phyloP scores from a whole-genome alignment of 129 eudicot species.

The Helianthus tuberosus region DNA sequence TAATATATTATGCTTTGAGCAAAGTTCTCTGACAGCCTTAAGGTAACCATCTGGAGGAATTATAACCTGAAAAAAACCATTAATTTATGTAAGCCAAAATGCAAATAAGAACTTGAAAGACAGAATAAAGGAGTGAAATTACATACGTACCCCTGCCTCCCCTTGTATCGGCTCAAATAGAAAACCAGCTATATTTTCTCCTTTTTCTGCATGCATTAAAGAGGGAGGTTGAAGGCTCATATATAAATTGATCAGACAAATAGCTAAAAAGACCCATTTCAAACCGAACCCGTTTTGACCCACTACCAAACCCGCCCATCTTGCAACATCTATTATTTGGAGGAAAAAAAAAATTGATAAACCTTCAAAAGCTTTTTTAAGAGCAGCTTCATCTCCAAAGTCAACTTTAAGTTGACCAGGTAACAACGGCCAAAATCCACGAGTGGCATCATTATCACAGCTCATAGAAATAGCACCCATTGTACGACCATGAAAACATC shows the following conservation, averaged over 20 bases:
- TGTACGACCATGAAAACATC: conserved; percentile 99
- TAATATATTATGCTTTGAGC: conserved; percentile 75
- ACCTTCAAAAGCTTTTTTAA: conserved; percentile 89
- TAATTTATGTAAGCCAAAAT: neutral
- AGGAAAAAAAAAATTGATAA: conserved; percentile 8
- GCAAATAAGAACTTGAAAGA: neutral
- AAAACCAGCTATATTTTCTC: conserved; percentile 91
- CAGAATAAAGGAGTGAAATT: neutral
- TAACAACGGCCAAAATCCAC: conserved; percentile 88
- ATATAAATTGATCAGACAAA: conserved; percentile 1
- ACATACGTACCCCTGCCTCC: conserved; percentile 94
- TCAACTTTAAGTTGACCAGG: conserved; percentile 94
- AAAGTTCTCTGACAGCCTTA: conserved; percentile 87
- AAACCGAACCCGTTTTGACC: neutral
- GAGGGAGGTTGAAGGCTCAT: neutral
- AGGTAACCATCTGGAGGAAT: conserved; percentile 95
- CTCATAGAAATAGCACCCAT: conserved; percentile 95
- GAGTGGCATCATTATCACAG: conserved; percentile 95
- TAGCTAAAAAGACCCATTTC: conserved; percentile 6
- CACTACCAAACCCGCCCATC: conserved; percentile 6
- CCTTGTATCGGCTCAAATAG: conserved; percentile 98
- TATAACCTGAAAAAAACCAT: conserved; percentile 60
- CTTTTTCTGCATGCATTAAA: conserved; percentile 63
- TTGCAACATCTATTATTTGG: neutral
- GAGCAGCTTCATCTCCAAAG: conserved; percentile 81